Base-by-base conservation (phyloP, 192 early-diverging fungal genomes). In the Rhizophlyctis rosea region DNA sequence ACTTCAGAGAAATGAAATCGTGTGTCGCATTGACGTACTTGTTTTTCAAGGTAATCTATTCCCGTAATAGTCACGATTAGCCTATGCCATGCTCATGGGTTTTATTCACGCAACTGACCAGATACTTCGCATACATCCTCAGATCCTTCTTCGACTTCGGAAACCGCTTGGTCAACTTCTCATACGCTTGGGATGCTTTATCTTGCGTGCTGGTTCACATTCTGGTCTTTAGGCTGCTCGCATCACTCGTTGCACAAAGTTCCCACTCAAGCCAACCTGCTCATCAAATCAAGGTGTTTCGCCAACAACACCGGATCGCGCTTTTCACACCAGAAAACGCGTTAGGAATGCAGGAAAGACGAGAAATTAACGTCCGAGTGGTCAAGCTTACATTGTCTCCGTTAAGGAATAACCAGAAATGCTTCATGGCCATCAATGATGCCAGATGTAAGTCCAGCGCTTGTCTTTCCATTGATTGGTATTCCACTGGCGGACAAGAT, bases 401-500 rank as follows among this genome's bases (percentile, higher is more conserved):
- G n/a, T 21, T 21, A 11, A 57, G 56, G 34, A 57, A 57, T 5
- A 21, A 21, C 56, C 33, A 36, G 29, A 57, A 57, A 3, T 2
- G 23, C 29, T 57, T 57, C 3, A 57, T 33, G 21, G 56, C 56
- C 3, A 57, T 28, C 56, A 57, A 21, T 23, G 56, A 57, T 3
- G 56, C 34, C n/a, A 57, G 34, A 21, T 57, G 56, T 2, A 28
- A 57, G 14, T 16, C n/a, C n/a, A 36, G 34, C 2, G 56, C 56
- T 39, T 57, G 56, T 13, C 56, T 2, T 21, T 57, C 56, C 34
- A 57, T 11, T 4, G 56, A 57, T 21, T 57, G 56, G 44, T 57
- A 57, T 34, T 57, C 56, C 33, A 57, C 54, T 24, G n/a, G n/a
- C n/a, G n/a, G n/a, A n/a, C n/a, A n/a, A n/a, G n/a, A n/a, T n/a